A percentile compares a stretch with the other conserved stretches of the same genome.
phyloP scores from a whole-genome alignment of 1,284 basidiomycete species.

The Anthracocystis panici-leucophaei region DNA sequence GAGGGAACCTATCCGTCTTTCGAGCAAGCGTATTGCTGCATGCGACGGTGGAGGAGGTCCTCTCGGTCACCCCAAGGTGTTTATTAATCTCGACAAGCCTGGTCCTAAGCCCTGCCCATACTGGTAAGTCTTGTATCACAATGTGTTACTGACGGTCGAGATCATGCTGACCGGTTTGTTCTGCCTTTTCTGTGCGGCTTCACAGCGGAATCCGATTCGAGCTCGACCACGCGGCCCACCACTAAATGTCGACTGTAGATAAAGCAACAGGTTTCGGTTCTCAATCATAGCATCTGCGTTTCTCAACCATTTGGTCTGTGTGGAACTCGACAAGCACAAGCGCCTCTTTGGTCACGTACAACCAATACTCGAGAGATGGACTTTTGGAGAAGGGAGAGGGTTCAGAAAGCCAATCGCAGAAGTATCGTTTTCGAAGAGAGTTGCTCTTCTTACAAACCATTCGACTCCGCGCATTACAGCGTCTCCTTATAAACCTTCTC shows the following conservation, averaged over 20 bases:
- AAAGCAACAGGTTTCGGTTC: conserved; percentile 2
- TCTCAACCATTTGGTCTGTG: conserved; percentile 1
- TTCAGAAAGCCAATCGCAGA: too few species aligned
- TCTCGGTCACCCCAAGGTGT: conserved; percentile 95
- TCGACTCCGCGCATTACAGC: too few species aligned
- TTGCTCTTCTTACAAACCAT: too few species aligned
- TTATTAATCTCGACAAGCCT: conserved; percentile 82
- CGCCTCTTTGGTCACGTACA: neutral
- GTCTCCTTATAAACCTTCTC: too few species aligned
- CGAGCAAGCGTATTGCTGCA: conserved; percentile 82
- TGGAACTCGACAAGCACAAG: neutral
- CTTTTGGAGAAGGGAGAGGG: too few species aligned
- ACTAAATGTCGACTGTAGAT: conserved; percentile 12
- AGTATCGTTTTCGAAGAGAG: too few species aligned
- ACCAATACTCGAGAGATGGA: neutral
- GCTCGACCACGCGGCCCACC: conserved; percentile 49
- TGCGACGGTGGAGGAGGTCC: conserved; percentile 93
- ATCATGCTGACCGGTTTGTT: conserved; percentile 2
- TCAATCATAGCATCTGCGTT: conserved; percentile 6
- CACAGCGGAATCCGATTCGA: conserved; percentile 57
- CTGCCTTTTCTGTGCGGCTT: neutral
- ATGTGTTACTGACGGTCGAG: neutral
- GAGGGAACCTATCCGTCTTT: conserved; percentile 84
- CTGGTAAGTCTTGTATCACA: conserved; percentile 45
- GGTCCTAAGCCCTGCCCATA: conserved; percentile 66